Evolutionary conservation across 75 land plant genomes (phyloP), one percentile per base, ranked within the genome.

Genomic region (Sequoiadendron giganteum): DNA sequence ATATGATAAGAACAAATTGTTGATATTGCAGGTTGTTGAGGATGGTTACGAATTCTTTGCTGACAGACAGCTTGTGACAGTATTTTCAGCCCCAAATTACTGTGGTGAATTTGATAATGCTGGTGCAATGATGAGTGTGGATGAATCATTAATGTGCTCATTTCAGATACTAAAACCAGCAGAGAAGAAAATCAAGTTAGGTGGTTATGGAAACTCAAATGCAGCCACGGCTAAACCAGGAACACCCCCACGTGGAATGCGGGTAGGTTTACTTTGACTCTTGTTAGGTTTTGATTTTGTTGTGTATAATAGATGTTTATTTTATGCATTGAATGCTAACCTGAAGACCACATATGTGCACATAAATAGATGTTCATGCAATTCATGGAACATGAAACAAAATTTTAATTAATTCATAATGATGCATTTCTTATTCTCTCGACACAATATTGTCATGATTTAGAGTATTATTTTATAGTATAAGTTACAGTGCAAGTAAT

Each of bases 11-110:
- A 52, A 2, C 48, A 34, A 52, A 11, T 10, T 83, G 4, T 85
- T 76, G 30, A 3, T 47, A 36, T 8, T 86, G 14, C 94, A 96
- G 98, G 98, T 96, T 86, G 98, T 96, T 79, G 98, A 96, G 88
- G 98, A 96, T 91, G 98, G 98, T 0, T 96, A 96, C 83, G 98
- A 96, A 86, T 96, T 96, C 72, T 95, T 96, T 93, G 98, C 98
- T 58, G 92, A 96, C 55, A 92, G 95, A 73, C 95, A 95, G 83
- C 95, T 96, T 58, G 97, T 96, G 54, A 95, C 97, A 30, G 88
- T 95, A 90, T 95, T 95, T 82, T 95, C 94, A 47, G 96, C 96
- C 14, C 96, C 96, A 58, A 95, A 95, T 89, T 95, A 95, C 58
- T 95, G 96, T 90, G 96, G 96, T 75, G 96, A 94, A 89, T 95